Evolutionary conservation across 1,284 basidiomycete species (phyloP), one percentile per base, ranked within the genome.

Genomic region (Cutaneotrichosporon mucoides): DNA sequence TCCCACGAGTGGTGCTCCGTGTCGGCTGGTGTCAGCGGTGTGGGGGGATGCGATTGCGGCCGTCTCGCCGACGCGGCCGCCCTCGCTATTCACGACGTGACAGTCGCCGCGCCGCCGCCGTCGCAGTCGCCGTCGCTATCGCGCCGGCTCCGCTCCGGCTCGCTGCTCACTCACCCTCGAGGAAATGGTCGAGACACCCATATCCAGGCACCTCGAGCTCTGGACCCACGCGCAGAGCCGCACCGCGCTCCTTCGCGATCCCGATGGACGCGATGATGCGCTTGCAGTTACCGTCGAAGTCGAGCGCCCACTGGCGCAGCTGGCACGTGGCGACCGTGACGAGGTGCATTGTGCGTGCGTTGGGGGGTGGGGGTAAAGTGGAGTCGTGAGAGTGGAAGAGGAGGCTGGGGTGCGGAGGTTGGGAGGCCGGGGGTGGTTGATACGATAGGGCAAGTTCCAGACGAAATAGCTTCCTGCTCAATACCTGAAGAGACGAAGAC

Each of bases 161-260:
- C 7, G 15, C 13, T 6, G 7, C n/a, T 2, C 9, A 57, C 72
- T 66, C 60, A 76, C 79, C 76, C 63, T 80, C 79, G 4, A 79
- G 68, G 63, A 79, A 96, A 68, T 97, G 93, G 74, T 97, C 93
- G 54, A 92, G 82, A 76, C 94, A 97, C 3, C 93, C 93, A 79
- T 96, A 96, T 5, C 93, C 93, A 33, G 94, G 88, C 66, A 99
- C 92, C 79, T 99, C 96, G n/a, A 99, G 83, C 76, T 98, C 95
- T 15, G 96, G 96, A 1, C 96, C 96, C n/a, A 99, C 94, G 69
- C 96, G 84, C 37, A 99, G 79, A 3, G 87, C 90, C 6, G 94
- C 93, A n/a, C 93, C 92, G 53, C 86, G 82, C 52, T 84, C 82
- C 77, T 95, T 98, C 5, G 96, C 92, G 50, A 92, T 84, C 6